Evolutionary conservation across 2,329 filamentous ascomycete genomes (phyloP).

Genomic region (Diaporthe amygdali): DNA sequence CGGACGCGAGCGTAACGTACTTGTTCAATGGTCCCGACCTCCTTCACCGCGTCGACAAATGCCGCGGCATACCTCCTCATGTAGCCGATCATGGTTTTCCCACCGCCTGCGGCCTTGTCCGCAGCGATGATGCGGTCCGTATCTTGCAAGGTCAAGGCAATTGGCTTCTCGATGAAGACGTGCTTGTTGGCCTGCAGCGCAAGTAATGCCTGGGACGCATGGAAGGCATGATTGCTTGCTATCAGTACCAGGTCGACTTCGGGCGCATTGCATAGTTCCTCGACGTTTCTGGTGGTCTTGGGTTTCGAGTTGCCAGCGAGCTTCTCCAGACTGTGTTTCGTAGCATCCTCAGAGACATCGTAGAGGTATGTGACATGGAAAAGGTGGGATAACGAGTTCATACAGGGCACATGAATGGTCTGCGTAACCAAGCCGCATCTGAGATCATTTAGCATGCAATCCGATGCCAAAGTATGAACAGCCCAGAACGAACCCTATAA

Average conservation of each 20-base stretch:
- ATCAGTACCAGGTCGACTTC: slow-evolving; percentile 38
- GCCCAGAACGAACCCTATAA: not conserved
- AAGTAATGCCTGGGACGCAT: slow-evolving; percentile 54
- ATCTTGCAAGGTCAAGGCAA: slow-evolving; percentile 53
- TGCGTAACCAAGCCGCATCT: slow-evolving; percentile 34
- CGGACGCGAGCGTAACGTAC: not conserved
- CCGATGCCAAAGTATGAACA: not conserved
- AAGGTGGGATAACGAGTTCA: slow-evolving; percentile 47
- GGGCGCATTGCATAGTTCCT: slow-evolving; percentile 46
- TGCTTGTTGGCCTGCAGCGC: slow-evolving; percentile 60
- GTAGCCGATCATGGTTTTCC: slow-evolving; percentile 61
- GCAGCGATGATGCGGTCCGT: slow-evolving; percentile 54
- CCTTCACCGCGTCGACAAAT: slow-evolving; percentile 58
- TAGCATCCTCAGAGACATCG: slow-evolving; percentile 48
- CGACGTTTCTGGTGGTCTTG: slow-evolving; percentile 41
- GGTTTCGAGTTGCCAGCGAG: slow-evolving; percentile 27
- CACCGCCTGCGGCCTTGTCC: slow-evolving; percentile 45
- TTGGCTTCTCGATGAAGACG: slow-evolving; percentile 64
- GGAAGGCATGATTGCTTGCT: slow-evolving; percentile 57
- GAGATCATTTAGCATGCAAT: not conserved
- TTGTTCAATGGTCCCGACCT: slow-evolving; percentile 33
- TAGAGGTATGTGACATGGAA: slow-evolving; percentile 56
- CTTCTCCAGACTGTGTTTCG: slow-evolving; percentile 33
- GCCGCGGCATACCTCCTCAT: slow-evolving; percentile 65
- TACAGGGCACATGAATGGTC: slow-evolving; percentile 57